These are phyloP conservation scores for Amanita pallidorosea DNA, from an alignment of 768 basidiomycete genomes.

Conservation along the genomic window DNA sequence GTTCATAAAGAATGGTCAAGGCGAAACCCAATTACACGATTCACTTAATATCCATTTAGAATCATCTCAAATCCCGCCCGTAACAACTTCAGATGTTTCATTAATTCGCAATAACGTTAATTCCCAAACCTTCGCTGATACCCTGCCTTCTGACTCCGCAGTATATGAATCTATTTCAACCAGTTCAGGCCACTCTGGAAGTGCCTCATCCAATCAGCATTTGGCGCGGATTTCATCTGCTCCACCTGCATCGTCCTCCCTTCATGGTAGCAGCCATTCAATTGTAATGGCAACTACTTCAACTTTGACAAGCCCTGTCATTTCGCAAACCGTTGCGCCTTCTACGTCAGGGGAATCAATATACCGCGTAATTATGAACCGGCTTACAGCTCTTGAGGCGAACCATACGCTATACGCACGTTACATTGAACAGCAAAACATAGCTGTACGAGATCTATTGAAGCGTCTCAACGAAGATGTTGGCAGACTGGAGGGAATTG, in stretches of 20 bases:
- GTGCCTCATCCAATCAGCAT: not conserved
- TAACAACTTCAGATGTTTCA: not conserved
- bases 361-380: slow-evolving; percentile 93
- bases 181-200: not conserved
- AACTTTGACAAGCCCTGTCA: slow-evolving; percentile 6
- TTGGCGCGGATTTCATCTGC: not conserved
- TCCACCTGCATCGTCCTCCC: not conserved
- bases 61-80: not conserved
- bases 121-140: not conserved
- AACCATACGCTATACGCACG: slow-evolving; percentile 78
- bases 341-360: slow-evolving; percentile 72
- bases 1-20: not conserved
- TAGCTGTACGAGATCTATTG: slow-evolving; percentile 64
- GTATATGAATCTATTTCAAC: not conserved
- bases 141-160: not conserved
- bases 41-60: not conserved
- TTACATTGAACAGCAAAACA: slow-evolving; percentile 87
- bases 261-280: not conserved
- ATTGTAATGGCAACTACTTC: not conserved
- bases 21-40: not conserved
- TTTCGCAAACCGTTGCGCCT: slow-evolving; percentile 12
- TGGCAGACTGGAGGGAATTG: slow-evolving; percentile 65
- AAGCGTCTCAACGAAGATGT: slow-evolving; percentile 69
- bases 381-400: slow-evolving; percentile 72
- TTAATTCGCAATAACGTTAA: not conserved